Evolutionary conservation across 148 eudicot genomes (phyloP).

Genomic region (Tetragonia tetragonoides): DNA sequence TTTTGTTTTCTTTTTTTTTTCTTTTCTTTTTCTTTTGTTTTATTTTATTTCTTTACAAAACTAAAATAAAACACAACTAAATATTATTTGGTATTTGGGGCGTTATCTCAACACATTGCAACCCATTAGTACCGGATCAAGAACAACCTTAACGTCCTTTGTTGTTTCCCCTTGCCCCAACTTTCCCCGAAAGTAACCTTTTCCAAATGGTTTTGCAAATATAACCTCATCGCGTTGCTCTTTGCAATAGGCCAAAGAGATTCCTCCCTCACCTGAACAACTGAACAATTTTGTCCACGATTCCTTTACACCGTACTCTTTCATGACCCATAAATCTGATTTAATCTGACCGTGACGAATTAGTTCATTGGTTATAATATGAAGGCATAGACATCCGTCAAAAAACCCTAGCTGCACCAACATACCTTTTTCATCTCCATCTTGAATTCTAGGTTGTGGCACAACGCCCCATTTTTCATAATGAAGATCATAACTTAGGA

Average conservation of each 20-base stretch:
- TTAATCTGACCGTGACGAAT: background rate
- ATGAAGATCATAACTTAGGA: background rate
- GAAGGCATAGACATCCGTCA: background rate
- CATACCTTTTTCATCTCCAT: background rate
- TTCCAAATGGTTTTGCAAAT: background rate
- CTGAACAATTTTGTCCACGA: background rate
- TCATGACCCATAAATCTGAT: slow-evolving; percentile 20
- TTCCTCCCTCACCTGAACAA: background rate
- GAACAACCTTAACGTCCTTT: too few relatives aligned
- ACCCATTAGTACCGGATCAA: too few relatives aligned
- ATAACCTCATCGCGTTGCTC: background rate
- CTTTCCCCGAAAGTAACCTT: background rate
- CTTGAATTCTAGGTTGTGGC: background rate
- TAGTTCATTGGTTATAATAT: background rate
- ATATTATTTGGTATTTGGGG: too few relatives aligned
- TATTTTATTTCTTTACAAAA: too few relatives aligned
- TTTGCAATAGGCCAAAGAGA: background rate
- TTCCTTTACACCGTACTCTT: background rate
- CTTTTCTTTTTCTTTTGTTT: too few relatives aligned
- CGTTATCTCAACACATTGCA: too few relatives aligned
- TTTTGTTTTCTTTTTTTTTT: too few relatives aligned
- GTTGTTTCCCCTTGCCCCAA: background rate
- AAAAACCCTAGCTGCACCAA: background rate
- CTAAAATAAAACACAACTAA: too few relatives aligned
- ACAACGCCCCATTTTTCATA: background rate